phyloP scores from a whole-genome alignment of 371 early-diverging fungal species.

The Mitosporidium daphniae region DNA sequence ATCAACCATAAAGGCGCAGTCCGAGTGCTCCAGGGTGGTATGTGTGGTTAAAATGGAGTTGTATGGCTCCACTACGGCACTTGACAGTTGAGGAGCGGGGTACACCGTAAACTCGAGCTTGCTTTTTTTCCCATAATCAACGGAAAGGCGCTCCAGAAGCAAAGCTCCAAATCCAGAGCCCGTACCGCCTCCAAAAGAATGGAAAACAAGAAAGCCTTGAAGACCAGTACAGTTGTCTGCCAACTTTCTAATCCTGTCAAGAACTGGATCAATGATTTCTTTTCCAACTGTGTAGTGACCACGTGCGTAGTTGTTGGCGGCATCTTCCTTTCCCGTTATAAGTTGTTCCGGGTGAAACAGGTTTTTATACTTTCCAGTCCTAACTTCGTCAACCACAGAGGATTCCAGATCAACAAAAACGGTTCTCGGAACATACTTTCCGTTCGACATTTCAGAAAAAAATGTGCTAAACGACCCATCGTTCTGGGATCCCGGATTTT shows the following conservation, averaged over 20 bases:
- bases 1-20: constrained; percentile 85
- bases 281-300: constrained; percentile 97
- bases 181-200: constrained; percentile 93
- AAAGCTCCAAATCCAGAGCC: constrained; percentile 95
- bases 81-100: constrained; percentile 89
- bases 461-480: constrained; percentile 66
- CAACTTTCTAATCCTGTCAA: constrained; percentile 80
- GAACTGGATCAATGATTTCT: constrained; percentile 70
- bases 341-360: constrained; percentile 94
- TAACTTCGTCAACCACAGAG: constrained; percentile 79
- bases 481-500: too few relatives aligned
- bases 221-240: constrained; percentile 74
- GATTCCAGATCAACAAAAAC: constrained; percentile 90
- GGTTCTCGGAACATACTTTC: constrained; percentile 93
- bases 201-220: constrained; percentile 37
- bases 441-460: constrained; percentile 63
- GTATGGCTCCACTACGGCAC: constrained; percentile 65
- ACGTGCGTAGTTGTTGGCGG: constrained; percentile 97
- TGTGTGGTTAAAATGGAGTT: constrained; percentile 91
- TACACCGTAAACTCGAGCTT: constrained; percentile 94
- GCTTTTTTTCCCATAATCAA: constrained; percentile 89
- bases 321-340: constrained; percentile 92
- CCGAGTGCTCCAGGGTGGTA: constrained; percentile 77
- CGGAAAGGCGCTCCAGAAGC: constrained; percentile 70
- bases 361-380: constrained; percentile 65